Evolutionary conservation across 1,139 yeast species (phyloP), one percentile per base, ranked within the genome.

Genomic region (Hemisphaericaspora xylanilytica): DNA sequence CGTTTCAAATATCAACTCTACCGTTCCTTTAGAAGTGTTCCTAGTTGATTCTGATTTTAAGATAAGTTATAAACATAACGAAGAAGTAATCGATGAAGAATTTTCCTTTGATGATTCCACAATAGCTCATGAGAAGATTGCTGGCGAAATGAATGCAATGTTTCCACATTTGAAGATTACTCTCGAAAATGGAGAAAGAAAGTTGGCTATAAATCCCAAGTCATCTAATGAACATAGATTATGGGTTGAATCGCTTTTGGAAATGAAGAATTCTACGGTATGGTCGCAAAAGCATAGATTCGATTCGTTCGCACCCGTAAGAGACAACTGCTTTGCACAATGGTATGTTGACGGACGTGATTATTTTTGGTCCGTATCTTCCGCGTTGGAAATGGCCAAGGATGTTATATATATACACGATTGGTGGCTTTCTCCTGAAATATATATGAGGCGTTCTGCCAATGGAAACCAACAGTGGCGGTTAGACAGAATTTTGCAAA

Each of bases 331-430:
- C 43, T 87, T 79, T 63, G 96, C 97, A 4, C 96, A 92, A 58
- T 92, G 96, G 95, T 83, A 92, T 65, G 97, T 94, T 5, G 99
- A 94, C 63, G 98, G 87, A 3, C 70, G 97, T 55, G 98, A 94
- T 60, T 87, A 94, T 60, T 85, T 88, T 65, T 94, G 97, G 97
- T 95, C 97, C 1, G 81, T 90, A 4, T 86, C 96, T 31, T 80
- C 89, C 5, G 98, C 97, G 0, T 69, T 92, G 44, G 90, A 85
- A 50, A 82, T 87, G 87, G 98, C 99, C 1, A 82, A 82, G 51
- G 98, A 92, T 65, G 94, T 86, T 1, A 85, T 94, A 32, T 94
- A 83, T 58, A 88, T 94, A 39, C 97, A 92, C 58, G 99, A 92
- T 58, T 94, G 99, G 99, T 94, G 98, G 98, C 68, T 94, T 24